phyloP scores from a whole-genome alignment of 2,329 filamentous ascomycete species.

The Colletotrichum sp. region DNA sequence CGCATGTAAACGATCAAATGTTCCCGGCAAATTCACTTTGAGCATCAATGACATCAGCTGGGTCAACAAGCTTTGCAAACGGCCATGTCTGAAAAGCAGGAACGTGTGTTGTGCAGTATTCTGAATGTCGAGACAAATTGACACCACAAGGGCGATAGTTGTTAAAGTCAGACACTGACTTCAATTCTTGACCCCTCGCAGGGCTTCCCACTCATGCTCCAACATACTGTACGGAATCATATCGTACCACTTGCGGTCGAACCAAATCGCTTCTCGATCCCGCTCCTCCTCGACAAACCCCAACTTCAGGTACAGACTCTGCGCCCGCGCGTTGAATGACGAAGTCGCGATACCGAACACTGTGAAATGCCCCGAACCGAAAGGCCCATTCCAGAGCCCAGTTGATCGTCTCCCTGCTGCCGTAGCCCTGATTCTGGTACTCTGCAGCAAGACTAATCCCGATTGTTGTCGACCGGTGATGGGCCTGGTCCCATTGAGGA shows the following conservation, averaged over 20 bases:
- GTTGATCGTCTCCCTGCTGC: not conserved
- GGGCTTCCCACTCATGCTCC: not conserved
- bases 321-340: not conserved
- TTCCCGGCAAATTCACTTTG: not conserved
- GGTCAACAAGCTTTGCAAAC: accelerated
- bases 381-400: not conserved
- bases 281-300: not conserved
- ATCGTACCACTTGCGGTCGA: not conserved
- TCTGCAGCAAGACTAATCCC: not conserved
- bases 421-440: not conserved
- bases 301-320: not conserved
- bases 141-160: accelerated
- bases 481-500: not conserved
- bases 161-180: not conserved
- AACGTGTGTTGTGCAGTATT: accelerated
- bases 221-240: not conserved
- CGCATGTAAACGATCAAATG: not conserved
- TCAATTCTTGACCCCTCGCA: not conserved
- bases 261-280: not conserved
- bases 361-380: not conserved
- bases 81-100: accelerated
- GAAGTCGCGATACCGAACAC: not conserved
- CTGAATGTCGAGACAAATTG: not conserved
- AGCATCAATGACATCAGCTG: not conserved
- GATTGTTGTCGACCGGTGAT: not conserved